Evolutionary conservation across 176 grass and related monocot genomes (phyloP).

Genomic region (Carex kokanica): DNA sequence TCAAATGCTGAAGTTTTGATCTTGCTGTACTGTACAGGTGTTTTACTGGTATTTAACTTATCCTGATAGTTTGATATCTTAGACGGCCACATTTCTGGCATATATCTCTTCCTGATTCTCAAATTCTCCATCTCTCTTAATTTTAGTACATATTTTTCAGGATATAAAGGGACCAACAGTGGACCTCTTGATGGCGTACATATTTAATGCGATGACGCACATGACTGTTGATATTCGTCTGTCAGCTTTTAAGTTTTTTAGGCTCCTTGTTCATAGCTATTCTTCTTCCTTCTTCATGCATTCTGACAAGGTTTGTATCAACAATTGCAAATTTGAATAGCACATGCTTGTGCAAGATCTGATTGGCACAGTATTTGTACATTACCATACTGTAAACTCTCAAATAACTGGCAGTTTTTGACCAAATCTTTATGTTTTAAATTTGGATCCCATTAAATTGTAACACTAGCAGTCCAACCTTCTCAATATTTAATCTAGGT

Average conservation of each 20-base stretch:
- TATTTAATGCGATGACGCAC: conserved; percentile 87
- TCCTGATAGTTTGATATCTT: neutral
- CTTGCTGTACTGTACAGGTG: neutral
- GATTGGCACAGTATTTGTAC: neutral
- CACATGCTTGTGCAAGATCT: neutral
- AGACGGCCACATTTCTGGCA: neutral
- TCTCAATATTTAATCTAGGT: neutral
- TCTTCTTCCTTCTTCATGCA: conserved; percentile 71
- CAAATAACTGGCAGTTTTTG: neutral
- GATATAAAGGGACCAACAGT: conserved; percentile 63
- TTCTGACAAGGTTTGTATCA: conserved; percentile 57
- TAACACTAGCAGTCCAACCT: neutral
- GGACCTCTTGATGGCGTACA: conserved; percentile 72
- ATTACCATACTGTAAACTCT: conserved; percentile 21
- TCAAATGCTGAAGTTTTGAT: neutral
- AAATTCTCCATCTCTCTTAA: neutral
- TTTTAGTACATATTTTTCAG: conserved; percentile 43
- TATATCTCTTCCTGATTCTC: neutral
- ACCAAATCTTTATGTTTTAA: conserved; percentile 22
- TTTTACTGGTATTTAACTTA: neutral
- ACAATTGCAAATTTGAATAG: neutral
- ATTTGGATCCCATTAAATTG: conserved; percentile 7
- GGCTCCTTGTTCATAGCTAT: conserved; percentile 72
- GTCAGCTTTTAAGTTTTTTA: conserved; percentile 83
- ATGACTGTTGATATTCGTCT: conserved; percentile 71